A percentile compares a stretch with the other conserved stretches of the same genome.
Conservation (phyloP, 2,329 filamentous ascomycete species). For the Xylariaceae sp. region DNA sequence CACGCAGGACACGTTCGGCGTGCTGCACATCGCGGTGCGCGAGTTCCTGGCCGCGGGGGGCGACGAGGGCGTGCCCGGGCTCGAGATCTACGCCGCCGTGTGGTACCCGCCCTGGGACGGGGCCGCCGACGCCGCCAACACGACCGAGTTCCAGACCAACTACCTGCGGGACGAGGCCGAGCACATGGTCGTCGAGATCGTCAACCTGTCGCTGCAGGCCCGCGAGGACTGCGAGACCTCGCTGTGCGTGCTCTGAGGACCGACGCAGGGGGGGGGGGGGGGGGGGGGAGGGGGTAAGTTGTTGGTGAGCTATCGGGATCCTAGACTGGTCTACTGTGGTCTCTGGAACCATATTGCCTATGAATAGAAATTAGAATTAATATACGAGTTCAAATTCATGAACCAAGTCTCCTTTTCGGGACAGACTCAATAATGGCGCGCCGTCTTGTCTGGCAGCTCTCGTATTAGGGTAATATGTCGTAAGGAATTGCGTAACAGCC, state of each 20-base stretch:
- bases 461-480: no score
- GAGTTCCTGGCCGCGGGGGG: conserved; percentile 8
- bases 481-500: no score
- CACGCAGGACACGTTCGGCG: conserved; percentile 7
- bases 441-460: no score
- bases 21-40: conserved; percentile 12
- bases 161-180: conserved; percentile 11
- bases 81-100: conserved; percentile 12
- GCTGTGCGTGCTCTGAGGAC: conserved; percentile 7
- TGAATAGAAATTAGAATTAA: no score
- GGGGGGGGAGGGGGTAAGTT: no score
- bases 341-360: no score
- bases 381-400: no score
- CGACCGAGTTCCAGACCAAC: conserved; percentile 6
- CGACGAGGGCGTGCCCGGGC: conserved; percentile 5
- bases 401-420: no score
- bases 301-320: no score
- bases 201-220: conserved; percentile 12
- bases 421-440: no score
- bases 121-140: conserved; percentile 1
- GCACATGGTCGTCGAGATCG: conserved; percentile 15
- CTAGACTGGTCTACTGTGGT: no score
- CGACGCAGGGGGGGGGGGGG: no score
- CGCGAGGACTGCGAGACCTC: conserved; percentile 9
- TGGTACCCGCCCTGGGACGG: conserved; percentile 13